Conservation (phyloP, 305 asterid genomes). For the Solanum hybrid region DNA sequence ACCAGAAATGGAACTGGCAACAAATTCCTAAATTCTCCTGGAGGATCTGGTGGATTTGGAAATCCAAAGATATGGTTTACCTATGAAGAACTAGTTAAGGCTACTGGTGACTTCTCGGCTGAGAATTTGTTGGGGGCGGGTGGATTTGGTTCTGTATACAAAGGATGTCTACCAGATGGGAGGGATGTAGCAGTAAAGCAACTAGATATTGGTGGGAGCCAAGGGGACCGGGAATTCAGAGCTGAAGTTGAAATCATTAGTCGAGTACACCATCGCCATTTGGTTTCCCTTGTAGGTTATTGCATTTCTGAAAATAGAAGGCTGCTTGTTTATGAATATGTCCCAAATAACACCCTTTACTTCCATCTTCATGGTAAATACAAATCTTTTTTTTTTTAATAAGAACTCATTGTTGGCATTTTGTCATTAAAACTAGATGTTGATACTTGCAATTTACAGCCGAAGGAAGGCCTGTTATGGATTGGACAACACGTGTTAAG, state of each 20-base stretch:
- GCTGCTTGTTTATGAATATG: constrained; percentile 77
- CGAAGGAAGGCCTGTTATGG: constrained; percentile 54
- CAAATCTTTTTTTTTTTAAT: neutral
- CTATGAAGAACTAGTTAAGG: constrained; percentile 55
- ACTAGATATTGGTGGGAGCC: constrained; percentile 65
- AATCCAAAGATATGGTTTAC: constrained; percentile 64
- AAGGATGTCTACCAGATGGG: constrained; percentile 67
- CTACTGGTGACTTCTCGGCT: constrained; percentile 56
- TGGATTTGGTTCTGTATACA: constrained; percentile 85
- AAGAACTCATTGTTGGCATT: constrained; percentile 1
- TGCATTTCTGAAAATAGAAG: constrained; percentile 75
- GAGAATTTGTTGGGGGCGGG: constrained; percentile 76
- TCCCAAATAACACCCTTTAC: constrained; percentile 77
- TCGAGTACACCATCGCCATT: constrained; percentile 90
- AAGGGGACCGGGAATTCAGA: constrained; percentile 88
- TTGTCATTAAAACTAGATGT: constrained; percentile 5
- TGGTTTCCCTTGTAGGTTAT: constrained; percentile 87
- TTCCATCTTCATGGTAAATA: constrained; percentile 88
- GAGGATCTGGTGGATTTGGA: constrained; percentile 52
- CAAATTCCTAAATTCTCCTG: constrained; percentile 30
- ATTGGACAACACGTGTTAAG: constrained; percentile 70
- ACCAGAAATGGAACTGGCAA: constrained; percentile 35
- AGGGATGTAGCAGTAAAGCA: constrained; percentile 85
- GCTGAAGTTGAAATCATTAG: constrained; percentile 88
- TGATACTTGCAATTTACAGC: constrained; percentile 27